These are phyloP conservation scores for Neurospora sp. DNA, from an alignment of 495 filamentous ascomycete species.

Conservation along the genomic window DNA sequence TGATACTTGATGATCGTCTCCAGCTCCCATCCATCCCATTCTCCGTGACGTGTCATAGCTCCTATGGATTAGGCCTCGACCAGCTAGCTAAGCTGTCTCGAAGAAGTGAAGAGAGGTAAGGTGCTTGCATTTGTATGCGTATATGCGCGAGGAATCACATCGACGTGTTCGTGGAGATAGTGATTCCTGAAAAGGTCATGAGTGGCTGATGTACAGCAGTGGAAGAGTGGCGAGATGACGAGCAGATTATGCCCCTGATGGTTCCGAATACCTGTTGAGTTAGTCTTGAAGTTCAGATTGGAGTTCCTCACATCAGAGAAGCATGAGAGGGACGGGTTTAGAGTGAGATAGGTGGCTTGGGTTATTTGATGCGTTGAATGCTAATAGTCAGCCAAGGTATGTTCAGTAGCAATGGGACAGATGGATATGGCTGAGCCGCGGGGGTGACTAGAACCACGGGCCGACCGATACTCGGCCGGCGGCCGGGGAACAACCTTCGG, in stretches of 20 bases:
- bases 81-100: neutral
- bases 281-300: neutral
- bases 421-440: neutral
- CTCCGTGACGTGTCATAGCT: neutral
- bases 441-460: neutral
- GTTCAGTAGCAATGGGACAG: neutral
- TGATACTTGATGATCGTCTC: neutral
- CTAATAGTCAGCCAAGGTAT: neutral
- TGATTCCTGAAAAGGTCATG: neutral
- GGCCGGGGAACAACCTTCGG: neutral
- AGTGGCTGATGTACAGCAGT: neutral
- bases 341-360: neutral
- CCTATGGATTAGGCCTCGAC: neutral
- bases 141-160: neutral
- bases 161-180: neutral
- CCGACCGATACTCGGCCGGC: neutral
- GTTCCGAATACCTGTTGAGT: neutral
- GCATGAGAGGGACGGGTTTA: neutral
- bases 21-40: neutral
- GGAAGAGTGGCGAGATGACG: neutral
- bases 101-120: neutral
- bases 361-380: neutral
- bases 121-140: neutral
- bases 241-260: neutral
- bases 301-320: neutral